Percentiles rank a stretch among this genome's conserved stretches.
Conservation (phyloP, 2,329 filamentous ascomycete genomes). For the Triangularia verruculosa region DNA sequence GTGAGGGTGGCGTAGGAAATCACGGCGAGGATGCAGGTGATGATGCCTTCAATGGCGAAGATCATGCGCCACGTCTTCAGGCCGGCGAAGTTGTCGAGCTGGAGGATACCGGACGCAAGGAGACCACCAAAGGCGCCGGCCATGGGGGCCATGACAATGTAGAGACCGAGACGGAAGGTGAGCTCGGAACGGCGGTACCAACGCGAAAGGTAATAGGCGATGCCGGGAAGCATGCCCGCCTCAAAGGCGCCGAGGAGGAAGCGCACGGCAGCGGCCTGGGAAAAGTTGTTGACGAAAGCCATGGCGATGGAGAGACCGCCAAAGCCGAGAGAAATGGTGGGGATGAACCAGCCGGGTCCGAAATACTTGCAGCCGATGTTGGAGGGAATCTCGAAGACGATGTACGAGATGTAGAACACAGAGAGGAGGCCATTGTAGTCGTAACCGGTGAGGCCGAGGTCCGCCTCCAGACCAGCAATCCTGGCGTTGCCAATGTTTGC, state of each 20-base stretch:
- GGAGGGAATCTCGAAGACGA: conserved; percentile 59
- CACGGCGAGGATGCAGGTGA: conserved; percentile 50
- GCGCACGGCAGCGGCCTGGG: conserved; percentile 48
- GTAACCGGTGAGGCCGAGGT: conserved; percentile 51
- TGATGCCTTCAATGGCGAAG: conserved; percentile 68
- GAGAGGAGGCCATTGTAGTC: conserved; percentile 61
- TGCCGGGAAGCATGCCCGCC: conserved; percentile 63
- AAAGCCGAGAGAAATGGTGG: conserved; percentile 52
- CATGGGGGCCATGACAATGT: conserved; percentile 62
- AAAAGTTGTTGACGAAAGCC: conserved; percentile 53
- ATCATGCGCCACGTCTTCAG: conserved; percentile 66
- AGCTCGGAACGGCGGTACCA: conserved; percentile 64
- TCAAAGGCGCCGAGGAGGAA: conserved; percentile 60
- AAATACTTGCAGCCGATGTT: conserved; percentile 61
- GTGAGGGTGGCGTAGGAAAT: conserved; percentile 60
- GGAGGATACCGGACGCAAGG: conserved; percentile 59
- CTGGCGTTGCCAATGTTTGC: conserved; percentile 60
- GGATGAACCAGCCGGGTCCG: conserved; percentile 62
- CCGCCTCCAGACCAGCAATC: conserved; percentile 53
- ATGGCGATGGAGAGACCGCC: conserved; percentile 56
- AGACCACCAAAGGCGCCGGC: conserved; percentile 65
- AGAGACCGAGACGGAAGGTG: conserved; percentile 58
- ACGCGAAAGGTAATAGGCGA: conserved; percentile 57
- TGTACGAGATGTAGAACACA: conserved; percentile 61
- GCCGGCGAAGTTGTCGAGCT: conserved; percentile 53